phyloP scores from a whole-genome alignment of 768 basidiomycete species.

The Omphalotus guepiniiformis region DNA sequence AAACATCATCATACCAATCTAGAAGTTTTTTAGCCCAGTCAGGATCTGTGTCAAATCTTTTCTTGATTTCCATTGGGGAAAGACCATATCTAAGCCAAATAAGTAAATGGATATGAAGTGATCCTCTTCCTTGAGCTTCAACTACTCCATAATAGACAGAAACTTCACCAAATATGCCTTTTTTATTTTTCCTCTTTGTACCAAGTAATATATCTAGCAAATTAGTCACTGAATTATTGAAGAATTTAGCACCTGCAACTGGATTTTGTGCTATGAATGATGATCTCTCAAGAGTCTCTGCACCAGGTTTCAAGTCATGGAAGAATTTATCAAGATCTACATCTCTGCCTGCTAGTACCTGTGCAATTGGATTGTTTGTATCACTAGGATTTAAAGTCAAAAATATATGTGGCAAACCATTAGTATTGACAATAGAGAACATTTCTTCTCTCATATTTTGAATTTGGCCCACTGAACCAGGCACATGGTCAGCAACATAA shows the following conservation, averaged over 20 bases:
- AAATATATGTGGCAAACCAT: constrained; percentile 16
- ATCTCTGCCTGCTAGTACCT: constrained; percentile 15
- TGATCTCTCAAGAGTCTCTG: not conserved
- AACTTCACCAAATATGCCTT: too few species aligned
- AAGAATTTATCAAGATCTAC: constrained; percentile 17
- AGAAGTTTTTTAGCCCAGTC: too few species aligned
- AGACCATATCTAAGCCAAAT: too few species aligned
- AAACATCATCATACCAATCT: too few species aligned
- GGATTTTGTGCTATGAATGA: too few species aligned
- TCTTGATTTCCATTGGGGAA: too few species aligned
- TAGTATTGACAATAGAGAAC: constrained; percentile 7
- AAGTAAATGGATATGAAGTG: not conserved
- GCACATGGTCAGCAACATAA: constrained; percentile 16
- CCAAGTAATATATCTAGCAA: too few species aligned
- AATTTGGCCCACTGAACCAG: constrained; percentile 15
- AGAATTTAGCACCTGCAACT: too few species aligned
- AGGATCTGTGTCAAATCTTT: too few species aligned
- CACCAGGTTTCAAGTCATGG: not conserved
- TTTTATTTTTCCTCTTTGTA: too few species aligned
- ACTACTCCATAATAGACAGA: too few species aligned
- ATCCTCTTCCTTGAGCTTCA: not conserved
- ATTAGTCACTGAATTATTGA: too few species aligned
- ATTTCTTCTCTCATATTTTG: constrained; percentile 15
- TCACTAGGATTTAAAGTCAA: constrained; percentile 17
- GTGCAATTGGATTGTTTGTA: constrained; percentile 15